phyloP scores from a whole-genome alignment of 176 grass and related monocot genomes.

The Metroxylon sagu region DNA sequence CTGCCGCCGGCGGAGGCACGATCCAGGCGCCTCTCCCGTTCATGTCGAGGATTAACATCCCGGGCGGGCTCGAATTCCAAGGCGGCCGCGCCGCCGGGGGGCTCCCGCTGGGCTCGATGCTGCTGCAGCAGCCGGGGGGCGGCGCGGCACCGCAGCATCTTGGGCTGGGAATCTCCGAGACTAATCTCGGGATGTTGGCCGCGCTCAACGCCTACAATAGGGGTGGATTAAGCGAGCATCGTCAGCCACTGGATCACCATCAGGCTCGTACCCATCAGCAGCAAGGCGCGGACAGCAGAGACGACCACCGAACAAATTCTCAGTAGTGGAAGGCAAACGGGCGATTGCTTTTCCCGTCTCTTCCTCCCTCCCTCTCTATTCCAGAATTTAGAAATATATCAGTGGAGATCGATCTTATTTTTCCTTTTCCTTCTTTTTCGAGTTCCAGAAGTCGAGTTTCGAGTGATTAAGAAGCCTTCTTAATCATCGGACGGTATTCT shows the following conservation, averaged over 20 bases:
- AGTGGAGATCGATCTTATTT: too few relatives aligned
- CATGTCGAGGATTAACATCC: conserved; percentile 46
- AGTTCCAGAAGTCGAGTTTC: not conserved
- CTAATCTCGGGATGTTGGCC: conserved; percentile 78
- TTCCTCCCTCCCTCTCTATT: not conserved
- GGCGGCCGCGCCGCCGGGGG: conserved; percentile 14
- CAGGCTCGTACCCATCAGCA: not conserved
- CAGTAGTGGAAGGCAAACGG: not conserved
- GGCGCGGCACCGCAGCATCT: conserved; percentile 37
- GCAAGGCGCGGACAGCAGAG: conserved; percentile 10
- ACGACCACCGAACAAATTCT: conserved; percentile 15
- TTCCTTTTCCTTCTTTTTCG: too few relatives aligned
- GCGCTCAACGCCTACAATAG: conserved; percentile 59
- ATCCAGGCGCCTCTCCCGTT: conserved; percentile 62
- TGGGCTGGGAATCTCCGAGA: conserved; percentile 42
- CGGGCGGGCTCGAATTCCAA: conserved; percentile 25
- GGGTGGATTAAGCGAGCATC: conserved; percentile 2
- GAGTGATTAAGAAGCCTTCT: not conserved
- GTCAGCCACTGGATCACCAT: conserved; percentile 2
- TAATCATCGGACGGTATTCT: conserved; percentile 18
- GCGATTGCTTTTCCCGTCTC: not conserved
- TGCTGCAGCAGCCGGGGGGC: not conserved
- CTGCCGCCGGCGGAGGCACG: conserved; percentile 22
- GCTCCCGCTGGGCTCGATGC: conserved; percentile 29
- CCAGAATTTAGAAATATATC: too few relatives aligned